Evolutionary conservation across 495 filamentous ascomycete species (phyloP), one percentile per base, ranked within the genome.

Genomic region (Aspergillus kassunensis): DNA sequence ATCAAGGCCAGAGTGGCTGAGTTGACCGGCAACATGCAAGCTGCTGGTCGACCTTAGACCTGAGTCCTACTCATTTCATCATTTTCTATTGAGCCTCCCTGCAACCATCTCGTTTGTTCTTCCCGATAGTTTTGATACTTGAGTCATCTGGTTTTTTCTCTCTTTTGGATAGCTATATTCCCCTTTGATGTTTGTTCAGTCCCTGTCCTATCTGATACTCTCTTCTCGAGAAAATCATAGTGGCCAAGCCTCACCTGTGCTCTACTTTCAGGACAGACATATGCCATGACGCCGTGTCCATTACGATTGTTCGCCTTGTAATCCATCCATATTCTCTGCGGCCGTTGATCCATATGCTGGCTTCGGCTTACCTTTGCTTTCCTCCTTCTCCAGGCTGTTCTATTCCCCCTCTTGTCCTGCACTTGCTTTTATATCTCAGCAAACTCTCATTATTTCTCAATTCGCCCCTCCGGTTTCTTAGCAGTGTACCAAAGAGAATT

Each of bases 1-100:
- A 98, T 98, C 80, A 97, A 97, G 72, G 95, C 95, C 49, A 81
- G 93, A 30, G 95, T 98, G 40, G 93, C 93, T 39, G 89, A 96
- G 69, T 69, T 98, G 60, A 98, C 95, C 11, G 87, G 87, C 53
- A 87, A 86, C 68, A 85, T 88, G 78, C 87, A 93, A 49, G 59
- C 60, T 19, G 58, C 58, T 11, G 59, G 51, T n/a, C 64, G 61
- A 58, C 30, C 16, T 30, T 41, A 44, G 23, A 49, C 16, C 3
- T 0, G 7, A 19, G 27, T 8, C 9, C 8, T 15, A n/a, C 15
- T n/a, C n/a, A n/a, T n/a, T 5, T 13, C 4, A 6, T 9, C 19
- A 4, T 21, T 19, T 20, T 1, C 29, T 20, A 23, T 12, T 4
- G n/a, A 34, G 3, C 9, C 43, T n/a, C 8, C 6, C 16, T 12